Conservation (phyloP, 139 green algal genomes). For the Penium margaritaceum region DNA sequence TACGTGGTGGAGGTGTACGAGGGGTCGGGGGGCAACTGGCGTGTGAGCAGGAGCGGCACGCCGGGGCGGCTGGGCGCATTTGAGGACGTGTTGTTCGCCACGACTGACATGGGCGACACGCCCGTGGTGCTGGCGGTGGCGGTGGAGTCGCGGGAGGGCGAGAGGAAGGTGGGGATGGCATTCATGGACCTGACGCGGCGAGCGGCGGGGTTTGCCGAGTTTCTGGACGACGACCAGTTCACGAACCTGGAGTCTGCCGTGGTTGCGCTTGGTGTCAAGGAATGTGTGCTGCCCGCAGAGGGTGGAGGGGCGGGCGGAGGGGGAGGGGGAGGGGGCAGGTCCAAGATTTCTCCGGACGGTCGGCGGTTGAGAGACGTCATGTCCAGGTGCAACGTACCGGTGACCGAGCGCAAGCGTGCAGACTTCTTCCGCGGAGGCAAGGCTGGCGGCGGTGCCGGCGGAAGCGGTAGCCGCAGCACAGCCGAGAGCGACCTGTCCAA, state of each 20-base stretch:
- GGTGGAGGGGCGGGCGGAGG: slow-evolving; percentile 2
- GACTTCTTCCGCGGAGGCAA: too few relatives aligned
- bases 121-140: slow-evolving; percentile 63
- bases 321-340: neutral
- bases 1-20: slow-evolving; percentile 80
- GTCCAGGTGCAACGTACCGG: slow-evolving; percentile 62
- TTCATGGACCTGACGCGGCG: slow-evolving; percentile 61
- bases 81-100: slow-evolving; percentile 77
- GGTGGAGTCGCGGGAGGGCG: slow-evolving; percentile 51
- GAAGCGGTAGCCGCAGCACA: too few relatives aligned
- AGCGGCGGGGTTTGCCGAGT: slow-evolving; percentile 67
- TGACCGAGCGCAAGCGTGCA: slow-evolving; percentile 46
- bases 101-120: slow-evolving; percentile 47
- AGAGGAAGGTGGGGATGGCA: slow-evolving; percentile 64
- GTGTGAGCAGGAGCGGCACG: slow-evolving; percentile 53
- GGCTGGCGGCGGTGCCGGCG: too few relatives aligned
- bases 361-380: slow-evolving; percentile 56
- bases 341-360: neutral
- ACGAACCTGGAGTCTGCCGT: slow-evolving; percentile 70
- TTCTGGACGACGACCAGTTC: slow-evolving; percentile 75
- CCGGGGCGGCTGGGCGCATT: slow-evolving; percentile 69
- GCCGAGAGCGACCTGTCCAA: too few relatives aligned
- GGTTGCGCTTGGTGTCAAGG: slow-evolving; percentile 72
- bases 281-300: slow-evolving; percentile 62
- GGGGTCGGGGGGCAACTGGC: slow-evolving; percentile 52